Conservation (phyloP, 78 protist species). For the Dictyostelium citrinum region DNA sequence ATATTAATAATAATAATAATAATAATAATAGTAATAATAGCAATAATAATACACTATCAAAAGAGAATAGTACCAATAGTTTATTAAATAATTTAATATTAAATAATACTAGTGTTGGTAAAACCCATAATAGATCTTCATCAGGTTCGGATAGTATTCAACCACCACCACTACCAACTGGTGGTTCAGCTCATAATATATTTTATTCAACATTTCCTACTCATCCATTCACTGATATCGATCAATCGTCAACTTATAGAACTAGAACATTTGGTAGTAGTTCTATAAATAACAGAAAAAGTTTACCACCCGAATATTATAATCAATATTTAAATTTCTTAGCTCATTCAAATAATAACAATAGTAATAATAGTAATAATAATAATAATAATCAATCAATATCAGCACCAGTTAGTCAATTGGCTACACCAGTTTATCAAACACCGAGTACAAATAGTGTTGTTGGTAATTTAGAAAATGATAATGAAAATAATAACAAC, state of each 20-base stretch:
- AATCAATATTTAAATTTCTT: slow-evolving; percentile 65
- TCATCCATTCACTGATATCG: background rate
- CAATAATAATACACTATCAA: background rate
- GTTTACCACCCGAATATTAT: slow-evolving; percentile 63
- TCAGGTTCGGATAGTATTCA: background rate
- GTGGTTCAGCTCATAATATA: background rate
- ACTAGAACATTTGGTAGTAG: slow-evolving; percentile 25
- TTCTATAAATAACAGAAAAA: slow-evolving; percentile 17
- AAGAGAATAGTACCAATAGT: slow-evolving; percentile 1
- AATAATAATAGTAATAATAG: background rate
- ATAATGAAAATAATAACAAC: background rate
- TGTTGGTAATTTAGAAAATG: background rate
- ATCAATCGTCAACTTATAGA: slow-evolving; percentile 36
- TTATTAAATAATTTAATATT: background rate
- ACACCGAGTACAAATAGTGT: background rate
- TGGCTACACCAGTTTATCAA: background rate
- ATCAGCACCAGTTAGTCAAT: background rate
- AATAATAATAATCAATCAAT: background rate
- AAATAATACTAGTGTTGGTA: background rate
- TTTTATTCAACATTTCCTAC: slow-evolving; percentile 20
- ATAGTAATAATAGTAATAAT: background rate
- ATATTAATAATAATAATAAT: background rate
- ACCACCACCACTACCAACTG: background rate
- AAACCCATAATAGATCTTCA: slow-evolving; percentile 7
- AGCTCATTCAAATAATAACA: background rate